phyloP scores from a whole-genome alignment of 73 alveolate genomes.

The Halteria grandinella region DNA sequence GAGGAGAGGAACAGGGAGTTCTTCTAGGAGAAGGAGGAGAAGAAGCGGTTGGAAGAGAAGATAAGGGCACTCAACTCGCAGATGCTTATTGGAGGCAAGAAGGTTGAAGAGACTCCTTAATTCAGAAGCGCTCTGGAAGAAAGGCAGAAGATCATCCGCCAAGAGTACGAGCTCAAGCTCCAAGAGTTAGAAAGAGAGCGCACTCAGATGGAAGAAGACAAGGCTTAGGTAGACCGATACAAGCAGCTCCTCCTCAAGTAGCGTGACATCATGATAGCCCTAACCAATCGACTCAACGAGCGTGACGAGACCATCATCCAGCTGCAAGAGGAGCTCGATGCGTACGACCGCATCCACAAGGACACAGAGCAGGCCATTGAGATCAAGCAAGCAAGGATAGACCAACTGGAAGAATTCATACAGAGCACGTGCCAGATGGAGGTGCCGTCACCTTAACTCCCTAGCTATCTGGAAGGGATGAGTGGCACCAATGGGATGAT shows the following conservation, averaged over 20 bases:
- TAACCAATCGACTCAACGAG: slow-evolving; percentile 97
- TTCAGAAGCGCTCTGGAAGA: slow-evolving; percentile 93
- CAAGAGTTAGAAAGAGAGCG: slow-evolving; percentile 95
- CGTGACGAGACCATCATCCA: slow-evolving; percentile 98
- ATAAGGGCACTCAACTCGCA: slow-evolving; percentile 92
- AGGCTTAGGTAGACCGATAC: slow-evolving; percentile 96
- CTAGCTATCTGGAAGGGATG: too few relatives aligned
- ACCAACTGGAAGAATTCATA: slow-evolving; percentile 67
- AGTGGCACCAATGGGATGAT: too few relatives aligned
- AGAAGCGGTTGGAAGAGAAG: slow-evolving; percentile 95
- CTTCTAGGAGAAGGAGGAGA: slow-evolving; percentile 93
- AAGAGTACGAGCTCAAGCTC: slow-evolving; percentile 88
- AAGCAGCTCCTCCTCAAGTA: slow-evolving; percentile 96
- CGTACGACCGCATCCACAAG: slow-evolving; percentile 88
- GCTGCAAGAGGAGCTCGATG: slow-evolving; percentile 95
- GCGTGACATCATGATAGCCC: slow-evolving; percentile 99
- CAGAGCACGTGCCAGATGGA: slow-evolving; percentile 29
- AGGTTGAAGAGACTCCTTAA: slow-evolving; percentile 96
- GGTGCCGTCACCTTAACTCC: slow-evolving; percentile 18
- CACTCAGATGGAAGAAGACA: slow-evolving; percentile 91
- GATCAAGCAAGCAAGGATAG: slow-evolving; percentile 65
- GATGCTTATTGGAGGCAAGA: slow-evolving; percentile 96
- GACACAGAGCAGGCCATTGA: slow-evolving; percentile 80
- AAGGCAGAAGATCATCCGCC: slow-evolving; percentile 73
- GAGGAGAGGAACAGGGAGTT: slow-evolving; percentile 93